Evolutionary conservation across 116 monocot species (phyloP), one percentile per base, ranked within the genome.

Genomic region (Iris pallida): DNA sequence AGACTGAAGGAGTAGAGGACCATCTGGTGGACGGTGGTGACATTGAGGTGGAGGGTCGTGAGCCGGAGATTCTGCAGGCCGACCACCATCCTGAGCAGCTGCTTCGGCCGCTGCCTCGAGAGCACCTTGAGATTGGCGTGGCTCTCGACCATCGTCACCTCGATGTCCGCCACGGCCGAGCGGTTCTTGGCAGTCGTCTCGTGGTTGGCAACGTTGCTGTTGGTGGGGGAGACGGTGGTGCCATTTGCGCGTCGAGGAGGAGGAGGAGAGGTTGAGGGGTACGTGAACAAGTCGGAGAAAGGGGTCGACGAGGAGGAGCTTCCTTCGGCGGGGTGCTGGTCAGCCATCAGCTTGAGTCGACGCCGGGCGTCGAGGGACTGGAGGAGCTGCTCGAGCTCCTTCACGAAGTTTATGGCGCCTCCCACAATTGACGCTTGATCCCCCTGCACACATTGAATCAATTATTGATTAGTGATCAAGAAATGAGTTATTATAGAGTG

Each of bases 121-220:
- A 63, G 69, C 5, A 85, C 75, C 78, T 81, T 85, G 42, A 85
- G 71, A 51, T 68, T 85, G 18, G 67, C 85, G 47, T 85, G 85
- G 74, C 81, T 78, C 55, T 85, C 85, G 42, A 75, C 78, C 81
- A 85, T 78, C 16, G 85, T 80, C 68, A 74, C 85, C 59, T 81
- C 81, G 10, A 85, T 65, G 68, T 85, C 78, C 0, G 81, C 78
- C 15, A 49, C 62, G 8, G 63, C 57, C 3, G 79, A 8, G 5
- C 11, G 68, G 73, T 53, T 73, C 45, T 72, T 66, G 0, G 42
- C 56, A 5, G 56, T n/a, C n/a, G n/a, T 12, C 8, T 57, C n/a
- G 41, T 17, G 10, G 13, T 10, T 4, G 55, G n/a, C n/a, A n/a
- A n/a, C n/a, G n/a, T n/a, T n/a, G n/a, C n/a, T n/a, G n/a, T n/a